These are phyloP conservation scores for Arabidopsis lyrata DNA, from an alignment of 441 rosid genomes.

Conservation along the genomic window DNA sequence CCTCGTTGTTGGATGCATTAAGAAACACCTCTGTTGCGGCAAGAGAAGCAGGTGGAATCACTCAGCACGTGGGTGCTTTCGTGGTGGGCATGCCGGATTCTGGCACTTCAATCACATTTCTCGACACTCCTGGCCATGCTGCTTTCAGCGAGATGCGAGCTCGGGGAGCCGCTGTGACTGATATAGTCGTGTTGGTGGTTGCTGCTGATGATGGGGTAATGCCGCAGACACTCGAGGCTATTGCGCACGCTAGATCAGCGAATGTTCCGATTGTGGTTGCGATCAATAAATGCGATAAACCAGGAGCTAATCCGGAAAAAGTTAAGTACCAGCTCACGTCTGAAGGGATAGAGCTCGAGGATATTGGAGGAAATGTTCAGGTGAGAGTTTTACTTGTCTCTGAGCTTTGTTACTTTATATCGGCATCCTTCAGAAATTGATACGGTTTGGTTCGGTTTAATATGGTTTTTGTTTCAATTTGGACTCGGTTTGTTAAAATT, in stretches of 20 bases:
- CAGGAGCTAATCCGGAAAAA: constrained; percentile 79
- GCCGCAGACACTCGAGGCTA: constrained; percentile 96
- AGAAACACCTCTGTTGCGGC: constrained; percentile 88
- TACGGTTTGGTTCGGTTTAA: not conserved
- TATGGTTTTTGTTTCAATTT: not conserved
- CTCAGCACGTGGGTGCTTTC: constrained; percentile 96
- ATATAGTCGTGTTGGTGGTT: constrained; percentile 88
- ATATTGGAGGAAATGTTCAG: constrained; percentile 91
- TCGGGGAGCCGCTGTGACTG: constrained; percentile 95
- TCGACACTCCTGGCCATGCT: constrained; percentile 95
- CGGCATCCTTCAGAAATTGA: not conserved
- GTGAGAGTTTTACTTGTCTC: not conserved
- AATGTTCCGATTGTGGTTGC: constrained; percentile 93
- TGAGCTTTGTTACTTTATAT: not conserved
- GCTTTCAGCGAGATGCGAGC: constrained; percentile 96
- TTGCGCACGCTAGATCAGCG: constrained; percentile 84
- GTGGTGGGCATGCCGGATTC: constrained; percentile 81
- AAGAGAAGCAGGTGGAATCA: constrained; percentile 98
- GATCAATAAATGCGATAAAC: constrained; percentile 91
- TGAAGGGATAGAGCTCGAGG: constrained; percentile 87
- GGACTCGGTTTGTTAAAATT: not conserved
- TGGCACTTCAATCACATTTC: constrained; percentile 63
- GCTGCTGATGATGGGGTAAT: constrained; percentile 97
- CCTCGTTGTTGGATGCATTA: constrained; percentile 86
- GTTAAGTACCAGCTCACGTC: constrained; percentile 87